These are phyloP conservation scores for Flaveria robusta DNA, from an alignment of 129 eudicot genomes.

Conservation along the genomic window DNA sequence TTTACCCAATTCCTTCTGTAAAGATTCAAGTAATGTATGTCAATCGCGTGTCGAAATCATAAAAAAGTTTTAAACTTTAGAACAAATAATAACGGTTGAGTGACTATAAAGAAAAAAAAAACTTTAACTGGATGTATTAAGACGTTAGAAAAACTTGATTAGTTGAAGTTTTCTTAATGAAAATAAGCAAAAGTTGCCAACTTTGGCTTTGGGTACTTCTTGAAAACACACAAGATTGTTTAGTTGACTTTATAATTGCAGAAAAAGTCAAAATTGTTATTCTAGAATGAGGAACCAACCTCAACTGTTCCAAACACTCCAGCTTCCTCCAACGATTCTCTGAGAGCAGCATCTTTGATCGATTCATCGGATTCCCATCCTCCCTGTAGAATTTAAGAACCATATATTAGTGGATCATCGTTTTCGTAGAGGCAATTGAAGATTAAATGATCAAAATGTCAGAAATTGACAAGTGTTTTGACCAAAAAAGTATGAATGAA, in stretches of 20 bases:
- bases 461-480: not conserved
- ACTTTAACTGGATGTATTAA: no score
- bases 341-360: conserved; percentile 57
- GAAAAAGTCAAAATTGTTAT: conserved; percentile 28
- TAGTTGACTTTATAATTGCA: not conserved
- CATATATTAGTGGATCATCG: not conserved
- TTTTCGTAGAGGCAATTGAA: not conserved
- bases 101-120: no score
- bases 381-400: conserved; percentile 45
- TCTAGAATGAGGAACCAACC: conserved; percentile 47
- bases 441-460: not conserved
- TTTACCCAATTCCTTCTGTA: conserved; percentile 31
- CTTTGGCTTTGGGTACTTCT: conserved; percentile 27
- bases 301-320: conserved; percentile 75
- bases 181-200: conserved; percentile 10
- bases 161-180: not conserved
- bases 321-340: conserved; percentile 81
- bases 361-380: conserved; percentile 85
- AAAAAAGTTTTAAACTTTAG: no score
- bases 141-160: no score
- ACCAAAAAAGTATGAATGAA: not conserved
- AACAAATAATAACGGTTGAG: no score
- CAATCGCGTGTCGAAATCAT: not conserved
- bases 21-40: not conserved
- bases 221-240: not conserved